A percentile compares a stretch with the other conserved stretches of the same genome.
These are phyloP conservation scores for Cladophialophora exuberans DNA, from an alignment of 2,329 filamentous ascomycete genomes.

Conservation along the genomic window DNA sequence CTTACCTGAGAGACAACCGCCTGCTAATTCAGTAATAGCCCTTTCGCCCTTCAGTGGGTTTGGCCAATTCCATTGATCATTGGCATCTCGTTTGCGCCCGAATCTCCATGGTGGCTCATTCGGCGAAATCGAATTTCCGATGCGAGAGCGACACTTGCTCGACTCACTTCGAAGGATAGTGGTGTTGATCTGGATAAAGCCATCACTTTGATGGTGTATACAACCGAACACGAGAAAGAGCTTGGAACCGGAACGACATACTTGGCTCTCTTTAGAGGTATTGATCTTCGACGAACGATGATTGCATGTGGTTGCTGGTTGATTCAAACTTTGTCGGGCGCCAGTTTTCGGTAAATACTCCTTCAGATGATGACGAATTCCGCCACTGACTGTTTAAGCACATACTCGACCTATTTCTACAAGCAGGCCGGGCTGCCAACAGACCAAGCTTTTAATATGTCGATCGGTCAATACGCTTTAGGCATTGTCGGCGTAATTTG, in stretches of 20 bases:
- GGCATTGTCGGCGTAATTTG: constrained; percentile 54
- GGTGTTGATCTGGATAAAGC: constrained; percentile 34
- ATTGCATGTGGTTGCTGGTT: constrained; percentile 43
- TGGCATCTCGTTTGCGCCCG: constrained; percentile 45
- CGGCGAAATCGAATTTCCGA: constrained; percentile 39
- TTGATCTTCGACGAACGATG: constrained; percentile 44
- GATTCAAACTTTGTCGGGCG: constrained; percentile 36
- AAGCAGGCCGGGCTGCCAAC: constrained; percentile 40
- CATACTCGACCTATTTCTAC: constrained; percentile 51
- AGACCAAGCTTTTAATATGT: constrained; percentile 40
- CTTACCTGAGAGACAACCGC: neutral
- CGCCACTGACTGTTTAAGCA: neutral
- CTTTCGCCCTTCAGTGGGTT: constrained; percentile 50
- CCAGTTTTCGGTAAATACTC: neutral
- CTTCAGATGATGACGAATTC: neutral
- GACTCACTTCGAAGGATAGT: constrained; percentile 32
- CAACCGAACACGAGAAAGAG: constrained; percentile 38
- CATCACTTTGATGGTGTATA: constrained; percentile 43
- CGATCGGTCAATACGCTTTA: constrained; percentile 65
- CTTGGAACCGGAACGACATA: constrained; percentile 32
- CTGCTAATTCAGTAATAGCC: constrained; percentile 18
- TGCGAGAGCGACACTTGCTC: constrained; percentile 36
- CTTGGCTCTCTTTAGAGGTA: constrained; percentile 37
- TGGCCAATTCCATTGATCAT: constrained; percentile 52
- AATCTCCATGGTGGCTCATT: constrained; percentile 44